phyloP scores from a whole-genome alignment of 2,329 filamentous ascomycete genomes.

The Alternaria burnsii region DNA sequence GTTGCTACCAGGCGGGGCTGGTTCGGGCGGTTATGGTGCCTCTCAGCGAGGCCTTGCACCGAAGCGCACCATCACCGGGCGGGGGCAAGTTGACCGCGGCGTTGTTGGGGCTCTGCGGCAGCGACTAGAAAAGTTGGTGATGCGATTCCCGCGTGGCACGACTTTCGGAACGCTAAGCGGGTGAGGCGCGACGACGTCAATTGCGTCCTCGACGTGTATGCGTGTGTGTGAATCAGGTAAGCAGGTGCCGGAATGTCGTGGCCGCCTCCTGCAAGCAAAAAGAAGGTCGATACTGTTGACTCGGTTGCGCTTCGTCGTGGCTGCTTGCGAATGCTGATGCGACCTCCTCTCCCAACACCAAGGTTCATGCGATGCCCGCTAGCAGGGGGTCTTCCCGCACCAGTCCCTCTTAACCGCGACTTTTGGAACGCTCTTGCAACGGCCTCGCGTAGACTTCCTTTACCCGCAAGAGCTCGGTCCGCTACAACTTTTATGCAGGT shows the following conservation, averaged over 20 bases:
- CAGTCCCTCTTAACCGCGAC: slow-evolving; percentile 11
- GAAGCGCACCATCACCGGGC: slow-evolving; percentile 37
- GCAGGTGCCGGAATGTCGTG: not conserved
- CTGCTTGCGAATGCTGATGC: slow-evolving; percentile 9
- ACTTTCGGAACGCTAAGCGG: slow-evolving; percentile 18
- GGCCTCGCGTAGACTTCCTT: slow-evolving; percentile 11
- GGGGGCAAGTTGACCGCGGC: slow-evolving; percentile 13
- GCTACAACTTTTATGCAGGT: not conserved
- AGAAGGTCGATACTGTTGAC: slow-evolving; percentile 5
- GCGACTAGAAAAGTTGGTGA: slow-evolving; percentile 17
- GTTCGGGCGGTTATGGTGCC: slow-evolving; percentile 25
- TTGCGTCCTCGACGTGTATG: not conserved
- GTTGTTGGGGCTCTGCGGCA: slow-evolving; percentile 10
- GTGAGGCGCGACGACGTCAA: slow-evolving; percentile 7
- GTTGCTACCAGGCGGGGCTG: slow-evolving; percentile 9
- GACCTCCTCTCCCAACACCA: slow-evolving; percentile 19
- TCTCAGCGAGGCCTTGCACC: slow-evolving; percentile 47
- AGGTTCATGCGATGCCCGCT: slow-evolving; percentile 19
- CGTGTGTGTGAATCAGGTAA: not conserved
- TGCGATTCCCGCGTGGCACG: slow-evolving; percentile 36
- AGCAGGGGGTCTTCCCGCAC: slow-evolving; percentile 19
- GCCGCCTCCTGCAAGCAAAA: slow-evolving; percentile 5
- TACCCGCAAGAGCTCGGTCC: not conserved
- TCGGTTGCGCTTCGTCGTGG: not conserved
- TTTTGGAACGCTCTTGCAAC: slow-evolving; percentile 24